Conservation (phyloP, 345 rosid genomes). For the Ceriops decandra region DNA sequence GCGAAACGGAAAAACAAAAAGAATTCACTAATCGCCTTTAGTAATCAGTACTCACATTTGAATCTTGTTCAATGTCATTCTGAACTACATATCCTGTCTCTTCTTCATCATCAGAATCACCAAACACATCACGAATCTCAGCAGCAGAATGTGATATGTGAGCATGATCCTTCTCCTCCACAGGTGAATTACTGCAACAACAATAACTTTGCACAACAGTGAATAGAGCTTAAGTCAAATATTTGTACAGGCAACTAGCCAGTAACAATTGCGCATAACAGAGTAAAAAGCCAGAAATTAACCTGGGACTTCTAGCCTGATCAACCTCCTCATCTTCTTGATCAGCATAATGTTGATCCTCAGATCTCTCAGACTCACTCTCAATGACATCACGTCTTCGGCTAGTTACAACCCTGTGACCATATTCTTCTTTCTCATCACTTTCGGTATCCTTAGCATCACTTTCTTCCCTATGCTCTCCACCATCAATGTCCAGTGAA, state of each 20-base stretch:
- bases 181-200: conserved; percentile 50
- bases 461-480: conserved; percentile 62
- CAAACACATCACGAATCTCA: conserved; percentile 97
- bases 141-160: conserved; percentile 58
- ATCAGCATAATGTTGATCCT: conserved; percentile 58
- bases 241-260: conserved; percentile 1
- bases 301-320: conserved; percentile 73
- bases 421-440: conserved; percentile 58
- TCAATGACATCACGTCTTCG: conserved; percentile 64
- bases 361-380: conserved; percentile 90
- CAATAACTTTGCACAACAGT: conserved; percentile 12
- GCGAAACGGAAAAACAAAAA: conserved; percentile 5
- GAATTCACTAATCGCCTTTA: not conserved
- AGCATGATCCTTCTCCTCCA: conserved; percentile 61
- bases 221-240: conserved; percentile 16
- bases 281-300: conserved; percentile 3
- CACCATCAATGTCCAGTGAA: conserved; percentile 65
- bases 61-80: conserved; percentile 9
- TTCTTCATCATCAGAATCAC: conserved; percentile 96
- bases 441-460: conserved; percentile 57
- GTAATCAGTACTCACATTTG: conserved; percentile 47
- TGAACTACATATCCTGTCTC: conserved; percentile 58
- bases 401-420: conserved; percentile 50
- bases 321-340: conserved; percentile 92
- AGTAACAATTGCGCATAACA: not conserved